Percentiles rank a stretch among this genome's conserved stretches.
Evolutionary conservation across 805 yeast genomes (phyloP).

Genomic region (Pichia manshurica): DNA sequence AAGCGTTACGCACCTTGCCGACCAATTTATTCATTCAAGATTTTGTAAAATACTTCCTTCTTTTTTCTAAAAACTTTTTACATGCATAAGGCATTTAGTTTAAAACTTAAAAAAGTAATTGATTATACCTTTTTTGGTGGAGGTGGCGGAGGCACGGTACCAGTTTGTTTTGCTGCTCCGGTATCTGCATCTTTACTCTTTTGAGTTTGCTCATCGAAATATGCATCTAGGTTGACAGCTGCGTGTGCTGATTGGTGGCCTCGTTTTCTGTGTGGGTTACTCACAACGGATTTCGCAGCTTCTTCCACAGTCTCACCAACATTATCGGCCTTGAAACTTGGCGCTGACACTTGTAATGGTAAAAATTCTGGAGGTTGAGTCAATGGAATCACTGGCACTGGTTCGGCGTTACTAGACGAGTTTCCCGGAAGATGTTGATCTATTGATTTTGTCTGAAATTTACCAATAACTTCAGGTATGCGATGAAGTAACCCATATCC

Average conservation of each 20-base stretch:
- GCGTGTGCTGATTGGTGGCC: conserved; percentile 3
- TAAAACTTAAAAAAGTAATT: neutral
- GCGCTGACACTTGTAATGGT: conserved; percentile 7
- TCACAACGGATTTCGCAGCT: conserved; percentile 7
- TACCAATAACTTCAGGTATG: conserved; percentile 57
- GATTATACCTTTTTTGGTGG: neutral
- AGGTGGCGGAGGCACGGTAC: conserved; percentile 9
- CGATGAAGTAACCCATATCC: conserved; percentile 84
- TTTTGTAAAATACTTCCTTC: no score
- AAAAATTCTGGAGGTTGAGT: conserved; percentile 10
- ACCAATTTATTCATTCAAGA: no score
- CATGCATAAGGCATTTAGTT: no score
- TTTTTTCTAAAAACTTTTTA: no score
- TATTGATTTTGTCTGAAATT: conserved; percentile 18
- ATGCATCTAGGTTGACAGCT: conserved; percentile 30
- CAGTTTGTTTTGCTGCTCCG: neutral
- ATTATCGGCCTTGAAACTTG: conserved; percentile 2
- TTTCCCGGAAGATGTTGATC: conserved; percentile 19
- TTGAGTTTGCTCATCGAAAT: conserved; percentile 38
- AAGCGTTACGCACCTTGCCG: no score
- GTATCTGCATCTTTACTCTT: conserved; percentile 36
- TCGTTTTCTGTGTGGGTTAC: conserved; percentile 8
- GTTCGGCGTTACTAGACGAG: neutral
- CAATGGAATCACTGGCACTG: conserved; percentile 1
- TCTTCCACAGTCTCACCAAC: conserved; percentile 8